Base-by-base conservation (phyloP, 768 basidiomycete species). In the Leucosporidium scottii region DNA sequence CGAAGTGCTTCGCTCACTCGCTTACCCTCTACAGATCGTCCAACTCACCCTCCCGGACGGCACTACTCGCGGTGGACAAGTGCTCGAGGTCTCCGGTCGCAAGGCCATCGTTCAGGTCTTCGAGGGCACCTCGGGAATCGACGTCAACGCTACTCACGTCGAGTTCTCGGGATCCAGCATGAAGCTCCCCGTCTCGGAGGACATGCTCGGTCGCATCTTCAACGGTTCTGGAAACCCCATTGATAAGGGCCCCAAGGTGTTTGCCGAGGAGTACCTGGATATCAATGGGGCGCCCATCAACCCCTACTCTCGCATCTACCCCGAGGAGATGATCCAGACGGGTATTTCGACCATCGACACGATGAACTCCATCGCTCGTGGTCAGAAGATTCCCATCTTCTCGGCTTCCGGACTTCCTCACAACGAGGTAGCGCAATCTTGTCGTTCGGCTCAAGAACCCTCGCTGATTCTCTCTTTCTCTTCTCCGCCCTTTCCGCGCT, bases 281-380 rank as follows among this genome's bases (percentile, higher is more conserved):
- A 99, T 99, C 80, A 97, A 98, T 80, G 96, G 96, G 89, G 74
- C 92, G 7, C 96, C 96, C 54, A 99, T 98, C 81, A 99, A 94
- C 79, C 92, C 92, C 27, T 94, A 87, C 79, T 91, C 90, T 70
- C 93, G 96, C 78, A 98, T 97, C 81, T 98, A 99, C 82, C 96
- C 96, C 68, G 96, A 98, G 80, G 96, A 99, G 81, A 99, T 99
- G 96, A 98, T 99, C 72, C 96, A 99, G 80, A 99, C 96, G 47
- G 96, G 96, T 80, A 98, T 98, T 76, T 99, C 96, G 54, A 99
- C 96, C 30, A 93, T 94, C 77, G 92, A 94, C 78, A 86, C 85
- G 53, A 94, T 94, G 92, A 93, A 99, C 81, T 94, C 94, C 66
- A 99, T 99, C 78, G 96, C 96, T 68, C 92, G 96, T 81, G 96